Conservation (phyloP, 345 rosid species). For the Clausena lansium region DNA sequence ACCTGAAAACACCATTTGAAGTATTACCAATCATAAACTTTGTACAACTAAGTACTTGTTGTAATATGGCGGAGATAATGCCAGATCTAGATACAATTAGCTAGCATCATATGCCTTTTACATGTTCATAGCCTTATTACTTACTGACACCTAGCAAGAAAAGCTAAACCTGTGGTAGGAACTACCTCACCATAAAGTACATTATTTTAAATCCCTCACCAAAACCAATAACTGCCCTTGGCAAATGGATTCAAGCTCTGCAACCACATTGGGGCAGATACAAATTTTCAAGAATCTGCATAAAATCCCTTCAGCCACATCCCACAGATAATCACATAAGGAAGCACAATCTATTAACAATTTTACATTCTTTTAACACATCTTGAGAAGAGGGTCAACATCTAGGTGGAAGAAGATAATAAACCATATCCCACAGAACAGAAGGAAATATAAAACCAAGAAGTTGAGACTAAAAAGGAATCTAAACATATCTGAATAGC, state of each 20-base stretch:
- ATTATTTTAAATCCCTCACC: conserved; percentile 17
- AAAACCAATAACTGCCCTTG: conserved; percentile 10
- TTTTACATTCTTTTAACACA: background rate
- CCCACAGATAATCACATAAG: conserved; percentile 12
- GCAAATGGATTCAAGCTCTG: conserved; percentile 26
- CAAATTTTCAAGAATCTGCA: conserved; percentile 25
- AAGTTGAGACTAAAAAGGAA: background rate
- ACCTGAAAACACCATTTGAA: conserved; percentile 51
- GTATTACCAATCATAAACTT: background rate
- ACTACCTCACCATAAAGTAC: conserved; percentile 11
- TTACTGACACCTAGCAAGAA: conserved; percentile 6
- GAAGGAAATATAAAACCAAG: background rate
- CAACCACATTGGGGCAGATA: conserved; percentile 24
- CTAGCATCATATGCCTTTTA: background rate
- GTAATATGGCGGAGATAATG: background rate
- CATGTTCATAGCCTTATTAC: background rate
- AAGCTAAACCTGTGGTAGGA: background rate
- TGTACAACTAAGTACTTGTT: background rate
- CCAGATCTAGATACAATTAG: background rate
- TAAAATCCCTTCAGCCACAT: conserved; percentile 23
- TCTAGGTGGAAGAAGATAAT: conserved; percentile 15
- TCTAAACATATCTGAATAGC: background rate
- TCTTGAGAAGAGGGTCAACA: background rate
- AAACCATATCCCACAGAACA: background rate
- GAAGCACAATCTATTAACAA: background rate